Conservation (phyloP, 768 basidiomycete species). For the Tephrocybe sp. region DNA sequence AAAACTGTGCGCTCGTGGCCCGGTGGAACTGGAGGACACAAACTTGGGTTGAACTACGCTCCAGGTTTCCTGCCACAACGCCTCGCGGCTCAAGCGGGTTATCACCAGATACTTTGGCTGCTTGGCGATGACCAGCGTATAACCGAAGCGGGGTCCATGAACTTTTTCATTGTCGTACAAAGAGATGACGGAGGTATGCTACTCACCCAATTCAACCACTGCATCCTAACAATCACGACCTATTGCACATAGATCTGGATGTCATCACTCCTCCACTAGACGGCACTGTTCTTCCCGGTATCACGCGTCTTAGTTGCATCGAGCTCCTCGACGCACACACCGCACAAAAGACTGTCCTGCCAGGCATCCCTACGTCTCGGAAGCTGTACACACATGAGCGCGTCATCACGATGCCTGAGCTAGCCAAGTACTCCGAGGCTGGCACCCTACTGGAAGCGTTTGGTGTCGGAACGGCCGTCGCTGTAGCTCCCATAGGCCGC, state of each 20-base stretch:
- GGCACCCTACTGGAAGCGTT: constrained; percentile 73
- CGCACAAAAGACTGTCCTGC: constrained; percentile 43
- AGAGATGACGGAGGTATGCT: constrained; percentile 53
- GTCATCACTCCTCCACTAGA: constrained; percentile 81
- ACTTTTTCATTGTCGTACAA: constrained; percentile 68
- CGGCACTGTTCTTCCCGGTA: constrained; percentile 87
- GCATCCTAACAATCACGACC: background rate
- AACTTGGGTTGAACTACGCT: constrained; percentile 68
- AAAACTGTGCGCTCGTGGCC: constrained; percentile 47
- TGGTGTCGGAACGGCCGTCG: constrained; percentile 73
- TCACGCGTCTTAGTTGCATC: constrained; percentile 81
- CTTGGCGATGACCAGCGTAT: constrained; percentile 51
- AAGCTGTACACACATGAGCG: constrained; percentile 53
- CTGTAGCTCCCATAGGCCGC: constrained; percentile 59
- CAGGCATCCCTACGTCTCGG: constrained; percentile 29
- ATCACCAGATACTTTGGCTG: constrained; percentile 79
- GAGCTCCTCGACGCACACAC: constrained; percentile 60
- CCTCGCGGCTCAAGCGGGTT: constrained; percentile 63
- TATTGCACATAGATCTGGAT: constrained; percentile 55
- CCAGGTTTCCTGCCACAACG: constrained; percentile 62
- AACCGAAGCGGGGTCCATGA: constrained; percentile 76
- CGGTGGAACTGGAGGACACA: constrained; percentile 75
- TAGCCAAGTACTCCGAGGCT: constrained; percentile 42
- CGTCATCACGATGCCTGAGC: constrained; percentile 54
- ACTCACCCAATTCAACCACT: background rate